Evolutionary conservation across 148 eudicot species (phyloP), one percentile per base, ranked within the genome.

Genomic region (Limonium bicolor): DNA sequence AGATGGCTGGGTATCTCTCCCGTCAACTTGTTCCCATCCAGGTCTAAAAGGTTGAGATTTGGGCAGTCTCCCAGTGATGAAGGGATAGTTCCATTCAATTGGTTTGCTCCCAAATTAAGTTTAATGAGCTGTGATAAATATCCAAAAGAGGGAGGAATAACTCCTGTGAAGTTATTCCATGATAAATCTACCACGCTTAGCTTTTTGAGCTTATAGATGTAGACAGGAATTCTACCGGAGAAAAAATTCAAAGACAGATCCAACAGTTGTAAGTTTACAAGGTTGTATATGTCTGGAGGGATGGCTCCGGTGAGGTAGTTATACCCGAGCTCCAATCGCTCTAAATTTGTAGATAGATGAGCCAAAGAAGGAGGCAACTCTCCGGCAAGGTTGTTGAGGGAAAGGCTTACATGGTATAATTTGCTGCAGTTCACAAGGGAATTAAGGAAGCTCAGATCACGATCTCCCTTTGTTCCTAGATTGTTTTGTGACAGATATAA

Each of bases 1-100:
- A 74, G 20, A 31, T 69, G 54, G 3, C 47, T 7, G 6, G 76
- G 76, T 56, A 69, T 62, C 2, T 18, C 14, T 2, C 76, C 72
- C 20, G 32, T 53, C n/a, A 74, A 42, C 19, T 49, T 50, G 41
- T 65, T 74, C 1, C 7, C 0, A 26, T 59, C 49, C 22, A 69
- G 54, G 53, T 32, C 22, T 36, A 69, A 24, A 0, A 1, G 24
- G 23, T 37, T 25, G 10, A 74, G 35, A 6, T 38, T 46, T 24
- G 36, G 25, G 27, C 70, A 74, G 6, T 58, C 53, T 21, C 70
- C 76, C 3, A 70, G 10, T 18, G 19, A 13, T 15, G 59, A 13
- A 11, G 80, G 80, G 19, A 74, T 63, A 7, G 23, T 25, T 0
- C 76, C 70, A 10, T 56, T 20, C 6, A 70, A 54, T 14, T 28